Evolutionary conservation across 2,329 filamentous ascomycete genomes (phyloP).

Genomic region (Oidium heveae): DNA sequence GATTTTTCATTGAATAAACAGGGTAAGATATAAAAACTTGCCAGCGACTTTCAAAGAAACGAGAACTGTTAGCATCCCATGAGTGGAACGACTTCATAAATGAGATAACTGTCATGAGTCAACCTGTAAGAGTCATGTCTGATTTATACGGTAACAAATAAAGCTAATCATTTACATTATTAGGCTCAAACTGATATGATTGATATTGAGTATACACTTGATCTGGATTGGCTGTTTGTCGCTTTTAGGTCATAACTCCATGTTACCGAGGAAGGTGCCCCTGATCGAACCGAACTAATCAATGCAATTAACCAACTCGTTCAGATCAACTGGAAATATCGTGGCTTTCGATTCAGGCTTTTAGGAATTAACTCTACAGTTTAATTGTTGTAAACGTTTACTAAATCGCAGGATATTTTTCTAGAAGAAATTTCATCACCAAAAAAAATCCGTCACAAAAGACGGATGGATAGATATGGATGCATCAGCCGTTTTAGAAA

Average conservation of each 20-base stretch:
- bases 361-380: not conserved
- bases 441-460: not conserved
- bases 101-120: not conserved
- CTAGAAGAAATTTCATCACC: not conserved
- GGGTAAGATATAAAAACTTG: too few species aligned
- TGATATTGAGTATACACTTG: not conserved
- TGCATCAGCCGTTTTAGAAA: too few species aligned
- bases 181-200: not conserved
- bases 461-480: not conserved
- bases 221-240: not conserved
- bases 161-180: not conserved
- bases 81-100: too few species aligned
- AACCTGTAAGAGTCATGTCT: not conserved
- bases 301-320: not conserved
- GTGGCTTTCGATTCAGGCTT: too few species aligned
- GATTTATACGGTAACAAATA: not conserved
- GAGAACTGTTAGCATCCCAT: not conserved
- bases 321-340: too few species aligned
- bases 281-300: not conserved
- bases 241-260: too few species aligned
- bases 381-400: not conserved
- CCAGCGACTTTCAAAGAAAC: too few species aligned
- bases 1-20: too few species aligned
- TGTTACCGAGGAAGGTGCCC: too few species aligned
- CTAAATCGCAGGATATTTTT: not conserved